Evolutionary conservation across 2,329 filamentous ascomycete genomes (phyloP), one percentile per base, ranked within the genome.

Genomic region (Daldinia sp.): DNA sequence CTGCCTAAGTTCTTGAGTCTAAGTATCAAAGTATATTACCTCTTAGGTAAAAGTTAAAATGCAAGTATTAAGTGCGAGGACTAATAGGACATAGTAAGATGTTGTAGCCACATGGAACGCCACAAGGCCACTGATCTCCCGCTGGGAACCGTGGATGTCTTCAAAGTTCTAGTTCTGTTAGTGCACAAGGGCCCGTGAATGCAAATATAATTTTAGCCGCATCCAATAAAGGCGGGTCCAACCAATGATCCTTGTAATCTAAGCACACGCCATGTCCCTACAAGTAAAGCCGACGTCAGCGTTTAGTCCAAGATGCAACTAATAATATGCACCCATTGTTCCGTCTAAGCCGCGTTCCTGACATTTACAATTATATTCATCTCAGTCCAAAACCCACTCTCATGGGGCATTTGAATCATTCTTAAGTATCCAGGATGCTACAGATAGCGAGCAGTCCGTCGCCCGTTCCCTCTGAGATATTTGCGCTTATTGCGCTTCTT

Each of bases 391-490:
- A 42, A n/a, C 51, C 41, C 20, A 53, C 54, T 62, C 72, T 72
- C 56, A 59, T 59, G 71, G 71, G 41, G 57, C 20, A 85, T 88
- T 69, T 51, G 26, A 28, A 33, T 56, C 41, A 85, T 88, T 69
- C 53, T 73, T 69, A 81, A 78, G 72, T 73, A 63, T 74, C 71
- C 79, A 84, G 79, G 81, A 89, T 81, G 82, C 84, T 81, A 81
- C 79, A 89, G 82, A 80, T 81, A 67, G 76, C 81, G 74, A 84
- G 80, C 74, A 82, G 83, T 63, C 82, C 86, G 72, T 89, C 89
- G 69, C 89, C 93, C 37, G 87, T 94, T 59, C 90, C 91, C 80
- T 97, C 94, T 60, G 89, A 90, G 77, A 84, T 95, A 77, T 97
- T 98, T 81, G 89, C 93, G 72, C 79, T 89, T 73, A 76, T 93